A percentile compares a stretch with the other conserved stretches of the same genome.
phyloP scores from a whole-genome alignment of 495 filamentous ascomycete genomes.

The Penicillium pulvis region DNA sequence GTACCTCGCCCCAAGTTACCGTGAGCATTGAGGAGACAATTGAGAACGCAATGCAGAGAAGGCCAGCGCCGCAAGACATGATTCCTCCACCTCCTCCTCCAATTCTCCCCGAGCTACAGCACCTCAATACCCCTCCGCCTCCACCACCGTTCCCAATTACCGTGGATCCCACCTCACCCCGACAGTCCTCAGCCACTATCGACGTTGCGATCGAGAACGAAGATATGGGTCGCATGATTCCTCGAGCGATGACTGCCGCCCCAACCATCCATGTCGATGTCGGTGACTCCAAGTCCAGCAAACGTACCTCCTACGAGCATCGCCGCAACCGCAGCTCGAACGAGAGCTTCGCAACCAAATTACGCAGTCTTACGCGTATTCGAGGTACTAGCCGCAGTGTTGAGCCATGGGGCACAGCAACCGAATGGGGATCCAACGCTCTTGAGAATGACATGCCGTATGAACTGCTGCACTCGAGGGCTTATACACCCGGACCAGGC shows the following conservation, averaged over 20 bases:
- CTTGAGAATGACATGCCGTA: conserved; percentile 33
- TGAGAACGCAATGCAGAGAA: conserved; percentile 43
- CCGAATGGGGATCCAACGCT: conserved; percentile 6
- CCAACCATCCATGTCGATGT: conserved; percentile 25
- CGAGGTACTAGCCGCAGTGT: conserved; percentile 64
- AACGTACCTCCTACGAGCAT: conserved; percentile 57
- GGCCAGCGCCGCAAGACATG: conserved; percentile 49
- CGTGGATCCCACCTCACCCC: conserved; percentile 35
- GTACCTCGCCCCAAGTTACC: conserved; percentile 36
- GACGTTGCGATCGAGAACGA: conserved; percentile 72
- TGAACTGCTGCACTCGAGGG: conserved; percentile 31
- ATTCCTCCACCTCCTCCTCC: conserved; percentile 63
- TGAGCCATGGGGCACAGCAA: conserved; percentile 28
- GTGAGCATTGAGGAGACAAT: conserved; percentile 71
- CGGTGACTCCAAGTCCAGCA: conserved; percentile 20
- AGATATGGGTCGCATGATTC: conserved; percentile 36
- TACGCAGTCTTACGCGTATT: conserved; percentile 69
- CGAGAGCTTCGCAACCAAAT: conserved; percentile 66
- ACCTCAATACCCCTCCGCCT: conserved; percentile 70
- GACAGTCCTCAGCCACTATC: conserved; percentile 59
- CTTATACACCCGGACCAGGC: conserved; percentile 1
- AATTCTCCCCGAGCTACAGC: conserved; percentile 82
- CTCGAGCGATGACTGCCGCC: conserved; percentile 45
- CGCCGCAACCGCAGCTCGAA: conserved; percentile 65
- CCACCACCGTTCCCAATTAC: conserved; percentile 48